Evolutionary conservation across 192 early-diverging fungal genomes (phyloP).

Genomic region (Mortierella hygrophila): DNA sequence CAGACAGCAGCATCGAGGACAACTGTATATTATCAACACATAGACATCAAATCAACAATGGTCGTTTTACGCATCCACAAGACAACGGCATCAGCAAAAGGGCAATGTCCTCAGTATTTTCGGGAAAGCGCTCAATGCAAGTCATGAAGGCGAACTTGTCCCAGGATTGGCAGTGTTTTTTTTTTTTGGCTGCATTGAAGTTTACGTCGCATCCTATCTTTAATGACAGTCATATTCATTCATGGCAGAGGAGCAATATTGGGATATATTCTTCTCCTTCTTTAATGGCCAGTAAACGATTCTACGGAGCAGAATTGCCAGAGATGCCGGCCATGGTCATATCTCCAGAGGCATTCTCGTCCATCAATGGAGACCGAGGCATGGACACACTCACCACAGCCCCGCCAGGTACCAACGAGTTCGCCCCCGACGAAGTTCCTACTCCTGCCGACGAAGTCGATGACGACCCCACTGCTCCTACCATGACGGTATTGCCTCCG

Average conservation of each 20-base stretch:
- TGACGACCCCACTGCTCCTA: not conserved
- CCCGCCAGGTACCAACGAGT: not conserved
- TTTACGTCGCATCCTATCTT: too few relatives aligned
- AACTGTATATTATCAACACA: slow-evolving; percentile 4
- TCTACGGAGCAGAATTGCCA: slow-evolving; percentile 45
- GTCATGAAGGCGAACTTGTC: too few relatives aligned
- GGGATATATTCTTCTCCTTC: too few relatives aligned
- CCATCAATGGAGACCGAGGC: slow-evolving; percentile 38
- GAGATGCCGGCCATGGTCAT: slow-evolving; percentile 53
- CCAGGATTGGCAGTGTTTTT: too few relatives aligned
- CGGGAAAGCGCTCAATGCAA: too few relatives aligned
- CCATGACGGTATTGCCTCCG: slow-evolving; percentile 22
- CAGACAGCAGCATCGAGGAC: not conserved
- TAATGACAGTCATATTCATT: too few relatives aligned
- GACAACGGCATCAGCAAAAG: too few relatives aligned
- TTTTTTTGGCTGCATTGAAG: too few relatives aligned
- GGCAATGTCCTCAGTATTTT: too few relatives aligned
- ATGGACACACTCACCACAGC: not conserved
- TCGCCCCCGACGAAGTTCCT: not conserved
- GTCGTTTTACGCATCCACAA: not conserved
- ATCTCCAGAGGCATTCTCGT: slow-evolving; percentile 52
- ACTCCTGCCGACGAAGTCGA: not conserved
- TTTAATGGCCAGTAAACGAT: not conserved
- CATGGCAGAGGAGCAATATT: too few relatives aligned
- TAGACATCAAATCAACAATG: not conserved